These are phyloP conservation scores for Solanum paucissectum DNA, from an alignment of 257 asterid species.

Conservation along the genomic window DNA sequence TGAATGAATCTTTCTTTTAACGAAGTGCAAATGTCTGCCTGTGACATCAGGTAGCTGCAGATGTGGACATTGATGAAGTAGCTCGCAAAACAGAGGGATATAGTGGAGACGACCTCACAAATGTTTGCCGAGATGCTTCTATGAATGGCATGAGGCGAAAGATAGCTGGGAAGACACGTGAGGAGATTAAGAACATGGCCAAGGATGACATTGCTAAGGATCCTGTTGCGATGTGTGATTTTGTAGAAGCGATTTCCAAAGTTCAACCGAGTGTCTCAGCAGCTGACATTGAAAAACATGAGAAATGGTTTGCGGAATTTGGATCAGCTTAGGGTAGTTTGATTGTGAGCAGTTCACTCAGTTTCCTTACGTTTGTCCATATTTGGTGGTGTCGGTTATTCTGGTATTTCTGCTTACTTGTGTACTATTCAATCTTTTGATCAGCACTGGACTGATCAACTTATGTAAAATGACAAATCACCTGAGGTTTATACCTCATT, in stretches of 20 bases:
- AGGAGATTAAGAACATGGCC: constrained; percentile 81
- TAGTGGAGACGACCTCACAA: constrained; percentile 96
- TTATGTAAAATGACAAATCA: background rate
- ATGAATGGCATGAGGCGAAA: constrained; percentile 84
- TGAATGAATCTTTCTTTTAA: background rate
- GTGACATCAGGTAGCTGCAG: constrained; percentile 61
- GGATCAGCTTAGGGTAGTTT: constrained; percentile 53
- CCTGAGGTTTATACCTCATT: background rate
- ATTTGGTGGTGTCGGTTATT: background rate
- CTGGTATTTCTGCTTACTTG: background rate
- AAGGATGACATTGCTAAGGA: constrained; percentile 89
- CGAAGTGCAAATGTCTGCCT: background rate
- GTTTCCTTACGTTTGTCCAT: background rate
- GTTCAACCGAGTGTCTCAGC: constrained; percentile 97
- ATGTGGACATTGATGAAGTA: constrained; percentile 86
- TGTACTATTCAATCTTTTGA: background rate
- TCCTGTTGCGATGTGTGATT: constrained; percentile 92
- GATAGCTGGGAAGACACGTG: constrained; percentile 81
- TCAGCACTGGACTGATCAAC: background rate
- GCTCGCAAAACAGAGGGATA: constrained; percentile 92
- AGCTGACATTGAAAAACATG: constrained; percentile 82
- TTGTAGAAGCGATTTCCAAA: constrained; percentile 73
- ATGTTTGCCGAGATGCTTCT: constrained; percentile 91
- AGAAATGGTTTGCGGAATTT: constrained; percentile 88
- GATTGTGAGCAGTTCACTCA: background rate